Percentiles rank a stretch among this genome's conserved stretches.
Conservation (phyloP, 345 rosid species). For the Moricandia moricandioides region DNA sequence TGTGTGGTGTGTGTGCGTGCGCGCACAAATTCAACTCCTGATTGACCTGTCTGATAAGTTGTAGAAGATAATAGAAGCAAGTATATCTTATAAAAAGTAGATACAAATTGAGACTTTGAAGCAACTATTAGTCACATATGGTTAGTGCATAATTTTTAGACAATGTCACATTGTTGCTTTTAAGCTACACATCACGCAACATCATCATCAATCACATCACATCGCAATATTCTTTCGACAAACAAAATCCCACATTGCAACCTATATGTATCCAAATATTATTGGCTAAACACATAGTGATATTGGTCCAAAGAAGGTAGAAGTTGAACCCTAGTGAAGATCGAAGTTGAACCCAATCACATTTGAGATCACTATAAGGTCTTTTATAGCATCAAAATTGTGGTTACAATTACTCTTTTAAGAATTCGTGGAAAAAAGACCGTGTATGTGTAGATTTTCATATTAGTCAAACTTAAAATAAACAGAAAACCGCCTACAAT, state of each 20-base stretch:
- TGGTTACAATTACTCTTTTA: neutral
- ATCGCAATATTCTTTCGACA: neutral
- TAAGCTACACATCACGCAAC: conserved; percentile 25
- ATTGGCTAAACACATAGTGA: neutral
- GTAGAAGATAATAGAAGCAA: neutral
- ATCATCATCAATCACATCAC: conserved; percentile 14
- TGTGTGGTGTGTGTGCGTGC: neutral
- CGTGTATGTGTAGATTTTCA: neutral
- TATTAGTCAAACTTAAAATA: conserved; percentile 6
- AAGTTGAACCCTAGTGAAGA: neutral
- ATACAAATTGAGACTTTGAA: conserved; percentile 26
- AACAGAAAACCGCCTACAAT: neutral
- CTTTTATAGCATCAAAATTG: neutral
- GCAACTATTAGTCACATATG: conserved; percentile 20
- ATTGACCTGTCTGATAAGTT: neutral
- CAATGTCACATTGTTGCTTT: conserved; percentile 32
- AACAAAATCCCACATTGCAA: neutral
- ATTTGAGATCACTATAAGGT: neutral
- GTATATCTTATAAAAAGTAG: neutral
- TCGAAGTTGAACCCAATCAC: neutral
- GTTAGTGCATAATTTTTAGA: conserved; percentile 22
- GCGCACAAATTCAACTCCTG: neutral
- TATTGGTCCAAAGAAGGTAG: neutral
- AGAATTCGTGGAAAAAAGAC: neutral
- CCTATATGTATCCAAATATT: neutral